Evolutionary conservation across 345 rosid species (phyloP), one percentile per base, ranked within the genome.

Genomic region (Anastatica hierochuntica): DNA sequence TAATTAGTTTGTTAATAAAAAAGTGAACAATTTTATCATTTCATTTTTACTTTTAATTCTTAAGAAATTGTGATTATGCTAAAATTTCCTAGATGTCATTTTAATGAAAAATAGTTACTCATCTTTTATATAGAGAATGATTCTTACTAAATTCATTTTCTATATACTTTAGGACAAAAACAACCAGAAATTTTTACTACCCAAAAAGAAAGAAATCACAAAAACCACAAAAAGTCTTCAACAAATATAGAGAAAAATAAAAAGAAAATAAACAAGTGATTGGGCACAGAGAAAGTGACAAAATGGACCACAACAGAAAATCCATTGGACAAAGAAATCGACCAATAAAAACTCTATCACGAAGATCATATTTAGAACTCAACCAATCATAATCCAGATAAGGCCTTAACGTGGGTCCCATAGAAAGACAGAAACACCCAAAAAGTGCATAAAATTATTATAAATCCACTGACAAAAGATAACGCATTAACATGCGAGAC

Each of bases 331-430:
- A 45, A 45, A 45, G 56, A 53, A 47, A 60, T 24, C 62, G 60
- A 14, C 94, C 94, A 90, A 79, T 86, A 4, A 56, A 48, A 77
- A 42, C 29, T 14, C 66, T 9, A 1, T 21, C n/a, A 23, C 56
- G 10, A 50, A 55, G 97, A 89, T 89, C 16, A 77, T 35, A 36
- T 69, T 54, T 29, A 37, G 14, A 23, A 43, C 31, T 55, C 69
- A 18, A 34, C 97, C 92, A 85, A 89, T 83, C 0, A 65, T 1
- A 74, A 27, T 52, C 42, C 19, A 77, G 98, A 84, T 90, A 84
- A 90, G 92, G 82, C 79, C 50, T 58, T 20, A 10, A 30, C 10
- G 14, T 70, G 75, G 79, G 47, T 63, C 67, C 52, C 26, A 34
- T 4, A 4, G 2, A 13, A 21, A 18, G 13, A 53, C 85, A 70